A percentile compares a stretch with the other conserved stretches of the same genome.
Evolutionary conservation across 2,329 filamentous ascomycete genomes (phyloP).

Genomic region (Phialocephala sp.): DNA sequence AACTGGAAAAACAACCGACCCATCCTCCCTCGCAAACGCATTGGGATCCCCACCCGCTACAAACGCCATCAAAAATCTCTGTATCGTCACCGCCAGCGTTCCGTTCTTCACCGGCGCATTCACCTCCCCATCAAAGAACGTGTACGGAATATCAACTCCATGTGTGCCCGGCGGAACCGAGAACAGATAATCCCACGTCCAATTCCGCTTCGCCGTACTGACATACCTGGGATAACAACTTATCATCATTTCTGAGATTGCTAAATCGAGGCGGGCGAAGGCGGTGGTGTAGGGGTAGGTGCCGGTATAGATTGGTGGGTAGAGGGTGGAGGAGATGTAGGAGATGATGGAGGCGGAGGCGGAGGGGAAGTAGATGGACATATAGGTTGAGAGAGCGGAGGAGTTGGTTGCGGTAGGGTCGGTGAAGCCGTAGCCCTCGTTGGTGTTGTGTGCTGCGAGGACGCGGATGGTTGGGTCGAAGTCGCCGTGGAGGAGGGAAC

Average conservation of each 20-base stretch:
- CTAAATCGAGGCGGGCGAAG: background rate
- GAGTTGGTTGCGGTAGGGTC: background rate
- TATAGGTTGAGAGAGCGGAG: background rate
- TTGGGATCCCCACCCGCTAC: background rate
- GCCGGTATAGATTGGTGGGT: background rate
- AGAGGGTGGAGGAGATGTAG: background rate
- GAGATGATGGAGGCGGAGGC: background rate
- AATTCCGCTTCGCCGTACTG: background rate
- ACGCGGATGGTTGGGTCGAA: background rate
- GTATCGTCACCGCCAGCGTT: background rate
- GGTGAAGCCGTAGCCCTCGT: background rate
- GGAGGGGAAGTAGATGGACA: background rate
- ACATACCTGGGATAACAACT: background rate
- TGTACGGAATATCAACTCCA: slow-evolving; percentile 1
- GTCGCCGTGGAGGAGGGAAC: background rate
- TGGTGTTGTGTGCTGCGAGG: background rate
- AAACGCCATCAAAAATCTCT: background rate
- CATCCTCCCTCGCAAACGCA: background rate
- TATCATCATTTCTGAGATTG: background rate
- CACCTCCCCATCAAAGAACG: background rate
- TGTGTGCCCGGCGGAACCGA: background rate
- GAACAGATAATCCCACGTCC: slow-evolving; percentile 1
- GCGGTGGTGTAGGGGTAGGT: background rate
- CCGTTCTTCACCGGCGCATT: background rate
- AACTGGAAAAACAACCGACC: background rate